Base-by-base conservation (phyloP, 495 filamentous ascomycete genomes). In the Hyphodiscus hymeniophilus region DNA sequence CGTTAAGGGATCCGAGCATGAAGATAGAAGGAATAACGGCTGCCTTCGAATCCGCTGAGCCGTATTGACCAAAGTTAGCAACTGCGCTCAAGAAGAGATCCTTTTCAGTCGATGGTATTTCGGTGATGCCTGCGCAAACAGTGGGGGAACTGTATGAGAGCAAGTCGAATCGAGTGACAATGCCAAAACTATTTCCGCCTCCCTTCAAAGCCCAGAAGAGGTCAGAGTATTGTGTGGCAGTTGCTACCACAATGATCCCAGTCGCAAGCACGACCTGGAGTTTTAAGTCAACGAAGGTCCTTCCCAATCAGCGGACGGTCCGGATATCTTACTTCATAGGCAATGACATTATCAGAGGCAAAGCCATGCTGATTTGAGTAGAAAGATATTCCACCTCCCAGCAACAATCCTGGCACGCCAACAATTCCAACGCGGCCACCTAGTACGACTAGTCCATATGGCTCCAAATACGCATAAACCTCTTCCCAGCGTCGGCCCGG, bases 391-490 rank as follows among this genome's bases (percentile, higher is more conserved):
- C 70, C 57, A 73, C 55, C 15, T 10, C 75, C 75, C 10, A 79
- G 65, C 15, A 65, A 60, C 4, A 77, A 60, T 4, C 79, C 79
- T 16, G 71, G 67, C 8, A 79, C 72, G n/a, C 79, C 79, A 34
- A 83, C 68, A 12, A 57, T 63, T 0, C 66, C 51, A 21, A 68
- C 63, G 36, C 79, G 68, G n/a, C 76, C 79, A 3, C 77, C 76
- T 3, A 69, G 34, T 1, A 71, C 68, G 12, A 67, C 55, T 1
- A 75, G 55, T 8, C 65, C 60, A 18, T 66, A 59, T 5, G 58
- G 48, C 3, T 63, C 65, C 12, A 79, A 52, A 43, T 54, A 62
- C 1, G 44, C 32, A 51, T 79, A 80, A 8, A 77, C 71, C 17
- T 75, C 60, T 7, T 35, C 36, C 74, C 74, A 79, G 45, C 47